These are phyloP conservation scores for Aureobasidium sp. DNA, from an alignment of 2,329 filamentous ascomycete genomes.

Conservation along the genomic window DNA sequence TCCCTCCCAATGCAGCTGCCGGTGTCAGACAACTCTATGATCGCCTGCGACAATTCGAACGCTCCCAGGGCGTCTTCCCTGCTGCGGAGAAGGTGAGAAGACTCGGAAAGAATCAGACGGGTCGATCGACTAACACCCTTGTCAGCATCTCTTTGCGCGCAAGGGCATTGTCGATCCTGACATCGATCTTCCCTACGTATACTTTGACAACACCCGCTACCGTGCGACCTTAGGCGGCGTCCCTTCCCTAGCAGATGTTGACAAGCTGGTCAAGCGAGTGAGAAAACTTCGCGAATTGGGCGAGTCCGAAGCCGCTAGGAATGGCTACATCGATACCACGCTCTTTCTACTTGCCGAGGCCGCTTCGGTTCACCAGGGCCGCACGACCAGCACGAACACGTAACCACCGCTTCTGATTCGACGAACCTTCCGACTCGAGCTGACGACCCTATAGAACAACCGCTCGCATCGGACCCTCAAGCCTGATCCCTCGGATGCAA, in stretches of 20 bases:
- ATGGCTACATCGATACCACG: constrained; percentile 7
- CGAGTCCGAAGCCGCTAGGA: constrained; percentile 9
- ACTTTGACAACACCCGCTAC: constrained; percentile 6
- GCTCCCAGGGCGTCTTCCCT: constrained; percentile 9
- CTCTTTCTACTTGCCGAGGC: constrained; percentile 9
- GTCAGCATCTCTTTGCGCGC: constrained; percentile 8
- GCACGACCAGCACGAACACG: constrained; percentile 6
- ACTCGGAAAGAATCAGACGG: neutral
- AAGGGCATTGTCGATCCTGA: constrained; percentile 10
- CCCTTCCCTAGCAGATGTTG: constrained; percentile 4
- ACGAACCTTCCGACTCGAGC: neutral
- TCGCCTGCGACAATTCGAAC: constrained; percentile 10
- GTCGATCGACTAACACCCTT: constrained; percentile 1
- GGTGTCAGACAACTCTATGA: constrained; percentile 10
- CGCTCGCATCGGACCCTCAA: constrained; percentile 2
- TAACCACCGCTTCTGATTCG: constrained; percentile 1
- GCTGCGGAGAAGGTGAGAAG: constrained; percentile 6
- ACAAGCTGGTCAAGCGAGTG: constrained; percentile 5
- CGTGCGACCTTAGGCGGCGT: constrained; percentile 8
- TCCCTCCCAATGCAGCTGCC: constrained; percentile 8
- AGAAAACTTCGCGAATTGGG: constrained; percentile 2
- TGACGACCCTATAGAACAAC: constrained; percentile 5
- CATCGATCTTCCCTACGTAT: constrained; percentile 11
- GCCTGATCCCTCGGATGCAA: constrained; percentile 8
- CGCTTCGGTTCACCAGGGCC: constrained; percentile 1